Conservation (phyloP, 192 early-diverging fungal species). For the Coemansia sp. region DNA sequence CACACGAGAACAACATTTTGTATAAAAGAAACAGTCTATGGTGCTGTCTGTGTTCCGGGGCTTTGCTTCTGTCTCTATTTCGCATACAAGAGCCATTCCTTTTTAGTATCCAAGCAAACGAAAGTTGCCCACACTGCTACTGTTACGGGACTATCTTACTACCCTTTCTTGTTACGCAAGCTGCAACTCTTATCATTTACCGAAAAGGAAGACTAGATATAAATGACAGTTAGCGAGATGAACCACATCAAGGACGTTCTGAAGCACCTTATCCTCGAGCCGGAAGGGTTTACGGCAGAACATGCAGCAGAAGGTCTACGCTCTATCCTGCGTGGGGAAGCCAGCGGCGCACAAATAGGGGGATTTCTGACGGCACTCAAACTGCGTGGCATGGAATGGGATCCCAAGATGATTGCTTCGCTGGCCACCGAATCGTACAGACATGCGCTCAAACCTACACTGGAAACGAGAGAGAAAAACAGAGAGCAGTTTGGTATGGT, state of each 20-base stretch:
- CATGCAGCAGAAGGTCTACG: conserved; percentile 59
- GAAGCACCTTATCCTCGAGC: conserved; percentile 63
- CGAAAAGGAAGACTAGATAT: conserved; percentile 2
- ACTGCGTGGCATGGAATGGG: conserved; percentile 64
- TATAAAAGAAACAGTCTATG: background rate
- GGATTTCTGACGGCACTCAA: conserved; percentile 80
- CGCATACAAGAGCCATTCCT: too few relatives aligned
- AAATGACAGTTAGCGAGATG: conserved; percentile 1
- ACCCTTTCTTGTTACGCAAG: background rate
- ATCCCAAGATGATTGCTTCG: conserved; percentile 77
- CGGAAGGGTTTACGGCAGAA: conserved; percentile 59
- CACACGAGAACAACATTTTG: background rate
- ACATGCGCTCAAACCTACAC: conserved; percentile 62
- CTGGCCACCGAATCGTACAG: conserved; percentile 73
- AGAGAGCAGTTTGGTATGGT: conserved; percentile 46
- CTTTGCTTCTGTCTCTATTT: background rate
- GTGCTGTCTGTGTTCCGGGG: background rate
- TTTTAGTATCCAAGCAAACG: too few relatives aligned
- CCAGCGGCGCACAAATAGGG: conserved; percentile 78
- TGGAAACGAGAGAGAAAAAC: conserved; percentile 40
- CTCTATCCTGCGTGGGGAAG: conserved; percentile 72
- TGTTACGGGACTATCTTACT: background rate
- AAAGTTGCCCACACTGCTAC: too few relatives aligned
- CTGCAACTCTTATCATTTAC: background rate
- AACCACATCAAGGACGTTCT: conserved; percentile 55